Evolutionary conservation across 306 rosid genomes (phyloP).

Genomic region (Trifolium pratense): DNA sequence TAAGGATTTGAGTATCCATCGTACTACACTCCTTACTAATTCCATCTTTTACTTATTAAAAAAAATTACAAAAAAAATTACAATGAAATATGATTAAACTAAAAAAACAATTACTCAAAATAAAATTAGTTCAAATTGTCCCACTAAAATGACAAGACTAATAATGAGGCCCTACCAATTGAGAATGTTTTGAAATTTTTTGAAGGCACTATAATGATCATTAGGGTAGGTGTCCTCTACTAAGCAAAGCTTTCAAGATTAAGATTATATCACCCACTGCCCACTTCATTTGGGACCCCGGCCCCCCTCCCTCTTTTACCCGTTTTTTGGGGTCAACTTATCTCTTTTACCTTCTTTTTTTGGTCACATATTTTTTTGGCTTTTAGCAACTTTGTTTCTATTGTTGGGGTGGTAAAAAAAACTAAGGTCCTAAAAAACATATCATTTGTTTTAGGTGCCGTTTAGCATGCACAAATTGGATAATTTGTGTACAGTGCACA

Average conservation of each 20-base stretch:
- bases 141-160: slow-evolving; percentile 32
- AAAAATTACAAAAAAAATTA: no score
- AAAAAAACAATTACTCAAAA: no score
- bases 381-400: background rate
- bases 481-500: no score
- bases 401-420: slow-evolving; percentile 13
- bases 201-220: slow-evolving; percentile 40
- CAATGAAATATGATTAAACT: no score
- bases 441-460: slow-evolving; percentile 40
- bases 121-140: background rate
- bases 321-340: background rate
- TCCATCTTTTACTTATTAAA: no score
- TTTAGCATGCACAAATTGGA: no score
- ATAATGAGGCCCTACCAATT: slow-evolving; percentile 42
- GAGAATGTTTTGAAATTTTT: slow-evolving; percentile 33
- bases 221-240: slow-evolving; percentile 46
- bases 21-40: no score
- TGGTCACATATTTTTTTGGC: background rate
- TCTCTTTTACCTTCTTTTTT: slow-evolving; percentile 5
- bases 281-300: slow-evolving; percentile 40
- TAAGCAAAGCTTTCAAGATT: slow-evolving; percentile 34
- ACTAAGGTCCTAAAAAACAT: background rate
- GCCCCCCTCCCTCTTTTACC: background rate
- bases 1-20: no score
- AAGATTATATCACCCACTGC: slow-evolving; percentile 38